These are phyloP conservation scores for Dendrostoma leiphaemia DNA, from an alignment of 2,329 filamentous ascomycete species.

Conservation along the genomic window DNA sequence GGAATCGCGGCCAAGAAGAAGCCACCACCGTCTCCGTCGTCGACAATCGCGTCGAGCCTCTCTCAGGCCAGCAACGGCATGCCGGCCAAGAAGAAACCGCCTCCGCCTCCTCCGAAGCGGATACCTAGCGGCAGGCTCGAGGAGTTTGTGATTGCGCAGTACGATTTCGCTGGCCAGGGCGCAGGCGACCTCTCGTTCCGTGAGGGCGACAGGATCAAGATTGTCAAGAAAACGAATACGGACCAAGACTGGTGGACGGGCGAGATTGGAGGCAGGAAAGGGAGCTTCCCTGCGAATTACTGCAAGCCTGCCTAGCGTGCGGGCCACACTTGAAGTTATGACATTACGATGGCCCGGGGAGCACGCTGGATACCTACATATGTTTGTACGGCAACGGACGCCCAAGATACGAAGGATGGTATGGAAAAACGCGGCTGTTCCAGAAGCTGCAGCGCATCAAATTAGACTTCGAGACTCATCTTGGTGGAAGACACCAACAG, in stretches of 20 bases:
- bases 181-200: slow-evolving; percentile 70
- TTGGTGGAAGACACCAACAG: background rate
- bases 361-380: background rate
- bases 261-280: slow-evolving; percentile 65
- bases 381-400: background rate
- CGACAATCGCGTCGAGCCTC: slow-evolving; percentile 25
- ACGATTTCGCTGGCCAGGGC: slow-evolving; percentile 70
- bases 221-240: slow-evolving; percentile 75
- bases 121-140: slow-evolving; percentile 45
- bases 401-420: background rate
- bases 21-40: slow-evolving; percentile 67
- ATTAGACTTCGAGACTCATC: background rate
- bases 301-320: slow-evolving; percentile 44
- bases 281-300: slow-evolving; percentile 83
- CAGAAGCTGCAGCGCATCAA: background rate
- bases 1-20: slow-evolving; percentile 65
- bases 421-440: background rate
- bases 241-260: slow-evolving; percentile 89
- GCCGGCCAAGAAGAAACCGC: slow-evolving; percentile 72
- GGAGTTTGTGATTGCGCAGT: slow-evolving; percentile 69
- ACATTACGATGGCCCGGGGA: no score
- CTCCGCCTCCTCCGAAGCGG: slow-evolving; percentile 66
- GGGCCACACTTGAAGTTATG: background rate
- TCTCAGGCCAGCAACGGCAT: slow-evolving; percentile 23
- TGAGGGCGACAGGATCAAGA: slow-evolving; percentile 74